Percentiles rank a stretch among this genome's conserved stretches.
Evolutionary conservation across 345 rosid species (phyloP).

Genomic region (Eucalyptus lansdowneana): DNA sequence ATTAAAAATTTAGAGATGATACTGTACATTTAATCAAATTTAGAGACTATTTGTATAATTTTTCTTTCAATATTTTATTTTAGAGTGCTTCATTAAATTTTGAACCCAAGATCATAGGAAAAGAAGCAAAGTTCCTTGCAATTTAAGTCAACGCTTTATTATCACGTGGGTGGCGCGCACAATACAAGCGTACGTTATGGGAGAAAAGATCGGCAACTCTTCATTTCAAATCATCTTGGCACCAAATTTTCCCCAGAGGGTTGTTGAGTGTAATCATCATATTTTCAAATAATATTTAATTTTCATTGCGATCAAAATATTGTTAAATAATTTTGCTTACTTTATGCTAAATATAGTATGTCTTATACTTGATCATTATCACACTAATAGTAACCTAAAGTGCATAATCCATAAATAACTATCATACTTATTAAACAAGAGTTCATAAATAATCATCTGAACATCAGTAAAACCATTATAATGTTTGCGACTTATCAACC

Average conservation of each 20-base stretch:
- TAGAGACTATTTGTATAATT: neutral
- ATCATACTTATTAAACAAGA: neutral
- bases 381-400: neutral
- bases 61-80: neutral
- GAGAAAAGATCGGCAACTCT: neutral
- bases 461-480: neutral
- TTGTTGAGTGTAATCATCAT: neutral
- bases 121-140: neutral
- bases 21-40: neutral
- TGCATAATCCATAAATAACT: neutral
- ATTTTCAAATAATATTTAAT: neutral
- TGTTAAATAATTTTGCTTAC: neutral
- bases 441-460: neutral
- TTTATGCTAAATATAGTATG: neutral
- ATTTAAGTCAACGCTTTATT: neutral
- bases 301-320: neutral
- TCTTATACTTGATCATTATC: neutral
- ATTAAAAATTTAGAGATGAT: fast-evolving
- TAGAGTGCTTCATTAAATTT: neutral
- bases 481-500: neutral
- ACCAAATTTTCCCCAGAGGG: too few species aligned
- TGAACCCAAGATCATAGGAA: neutral
- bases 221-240: neutral
- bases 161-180: neutral
- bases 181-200: neutral